A percentile compares a stretch with the other conserved stretches of the same genome.
Evolutionary conservation across 2,329 filamentous ascomycete species (phyloP).

Genomic region (Ophiobolus disseminans): DNA sequence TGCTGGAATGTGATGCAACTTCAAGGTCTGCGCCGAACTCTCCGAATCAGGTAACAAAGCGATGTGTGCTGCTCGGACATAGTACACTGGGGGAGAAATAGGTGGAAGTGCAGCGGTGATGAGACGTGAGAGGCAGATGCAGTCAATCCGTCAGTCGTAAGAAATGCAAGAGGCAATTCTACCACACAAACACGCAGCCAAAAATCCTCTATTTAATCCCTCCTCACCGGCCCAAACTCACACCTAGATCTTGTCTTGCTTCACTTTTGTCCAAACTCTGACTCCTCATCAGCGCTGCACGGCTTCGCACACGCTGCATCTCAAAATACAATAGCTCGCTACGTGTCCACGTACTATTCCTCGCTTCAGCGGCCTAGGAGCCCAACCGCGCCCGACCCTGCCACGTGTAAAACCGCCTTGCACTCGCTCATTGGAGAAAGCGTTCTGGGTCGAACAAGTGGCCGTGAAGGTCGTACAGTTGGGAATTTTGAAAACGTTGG

Average conservation of each 20-base stretch:
- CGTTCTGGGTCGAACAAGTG: slow-evolving; percentile 4
- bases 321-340: background rate
- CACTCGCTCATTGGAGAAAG: slow-evolving; percentile 3
- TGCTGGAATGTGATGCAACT: slow-evolving; percentile 7
- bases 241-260: slow-evolving; percentile 2
- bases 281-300: background rate
- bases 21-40: slow-evolving; percentile 42
- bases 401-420: slow-evolving; percentile 23
- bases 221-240: background rate
- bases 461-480: background rate
- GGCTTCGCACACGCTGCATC: background rate
- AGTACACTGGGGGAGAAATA: slow-evolving; percentile 27
- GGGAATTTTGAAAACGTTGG: background rate
- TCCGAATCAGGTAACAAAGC: slow-evolving; percentile 44
- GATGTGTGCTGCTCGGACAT: slow-evolving; percentile 40
- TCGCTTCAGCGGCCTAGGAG: slow-evolving; percentile 16
- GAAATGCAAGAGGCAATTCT: slow-evolving; percentile 7
- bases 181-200: background rate
- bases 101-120: slow-evolving; percentile 12
- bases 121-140: too few relatives aligned
- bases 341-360: slow-evolving; percentile 15
- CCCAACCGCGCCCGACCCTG: slow-evolving; percentile 22
- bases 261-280: slow-evolving; percentile 15
- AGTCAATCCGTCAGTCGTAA: slow-evolving; percentile 4
- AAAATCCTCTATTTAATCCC: background rate